Percentiles rank a stretch among this genome's conserved stretches.
Conservation (phyloP, 164 flowering plant genomes). For the Cinnamomum chago region DNA sequence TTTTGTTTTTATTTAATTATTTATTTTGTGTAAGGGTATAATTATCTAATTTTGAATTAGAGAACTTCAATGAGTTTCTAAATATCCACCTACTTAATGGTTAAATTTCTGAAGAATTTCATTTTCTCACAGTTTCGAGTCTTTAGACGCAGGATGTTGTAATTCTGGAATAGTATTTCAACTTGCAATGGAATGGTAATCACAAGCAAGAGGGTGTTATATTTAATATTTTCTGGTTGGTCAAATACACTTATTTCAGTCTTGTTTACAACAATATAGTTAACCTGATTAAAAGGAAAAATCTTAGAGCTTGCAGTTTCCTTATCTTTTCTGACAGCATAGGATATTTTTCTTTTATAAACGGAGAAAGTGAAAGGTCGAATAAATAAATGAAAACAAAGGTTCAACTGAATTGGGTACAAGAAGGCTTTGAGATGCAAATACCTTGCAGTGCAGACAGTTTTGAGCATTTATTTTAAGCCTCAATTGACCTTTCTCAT, state of each 20-base stretch:
- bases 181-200: neutral
- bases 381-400: too few species aligned
- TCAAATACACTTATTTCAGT: too few species aligned
- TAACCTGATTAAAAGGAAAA: neutral
- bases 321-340: too few species aligned
- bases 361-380: neutral
- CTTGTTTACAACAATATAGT: too few species aligned
- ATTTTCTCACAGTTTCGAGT: neutral
- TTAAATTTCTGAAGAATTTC: neutral
- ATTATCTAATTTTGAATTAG: too few species aligned
- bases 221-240: too few species aligned
- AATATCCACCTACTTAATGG: neutral
- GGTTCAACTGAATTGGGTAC: neutral
- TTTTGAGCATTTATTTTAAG: constrained; percentile 95
- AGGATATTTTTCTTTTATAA: too few species aligned
- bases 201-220: neutral
- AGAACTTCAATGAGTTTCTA: neutral
- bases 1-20: too few species aligned
- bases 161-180: too few species aligned
- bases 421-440: neutral
- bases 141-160: too few species aligned
- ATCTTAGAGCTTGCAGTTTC: neutral
- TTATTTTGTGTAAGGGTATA: too few species aligned
- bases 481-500: constrained; percentile 57
- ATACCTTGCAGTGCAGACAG: constrained; percentile 96